Conservation (phyloP, 371 early-diverging fungal genomes). For the Mucor racemosus region DNA sequence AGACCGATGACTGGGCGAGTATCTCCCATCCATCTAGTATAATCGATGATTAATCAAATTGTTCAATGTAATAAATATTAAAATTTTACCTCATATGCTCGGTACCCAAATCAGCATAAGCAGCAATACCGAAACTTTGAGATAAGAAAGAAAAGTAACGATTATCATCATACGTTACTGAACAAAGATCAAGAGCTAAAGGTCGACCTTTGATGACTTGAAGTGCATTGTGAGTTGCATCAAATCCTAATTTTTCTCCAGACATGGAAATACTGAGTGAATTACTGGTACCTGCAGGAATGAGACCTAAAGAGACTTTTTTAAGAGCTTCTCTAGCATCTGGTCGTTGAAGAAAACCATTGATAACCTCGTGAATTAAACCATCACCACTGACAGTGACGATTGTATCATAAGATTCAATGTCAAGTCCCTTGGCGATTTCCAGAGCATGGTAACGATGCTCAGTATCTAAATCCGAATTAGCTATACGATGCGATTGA, state of each 20-base stretch:
- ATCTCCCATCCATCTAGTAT: slow-evolving; percentile 65
- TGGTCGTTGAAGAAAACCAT: slow-evolving; percentile 71
- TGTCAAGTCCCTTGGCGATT: slow-evolving; percentile 62
- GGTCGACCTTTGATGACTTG: slow-evolving; percentile 63
- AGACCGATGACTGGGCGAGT: slow-evolving; percentile 55
- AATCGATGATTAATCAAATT: not conserved
- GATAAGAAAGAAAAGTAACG: slow-evolving; percentile 64
- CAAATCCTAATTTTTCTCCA: slow-evolving; percentile 60
- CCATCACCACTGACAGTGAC: slow-evolving; percentile 83
- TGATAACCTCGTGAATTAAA: slow-evolving; percentile 78
- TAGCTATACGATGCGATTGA: too few relatives aligned
- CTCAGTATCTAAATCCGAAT: slow-evolving; percentile 57
- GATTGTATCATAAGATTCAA: slow-evolving; percentile 61
- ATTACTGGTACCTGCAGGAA: slow-evolving; percentile 71
- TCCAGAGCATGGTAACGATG: slow-evolving; percentile 69
- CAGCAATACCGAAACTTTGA: slow-evolving; percentile 67
- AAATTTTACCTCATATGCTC: slow-evolving; percentile 37
- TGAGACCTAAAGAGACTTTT: slow-evolving; percentile 66
- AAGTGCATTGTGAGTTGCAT: slow-evolving; percentile 54
- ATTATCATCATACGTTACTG: slow-evolving; percentile 56
- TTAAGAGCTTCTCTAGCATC: slow-evolving; percentile 62
- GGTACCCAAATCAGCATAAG: slow-evolving; percentile 67
- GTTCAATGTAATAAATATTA: not conserved
- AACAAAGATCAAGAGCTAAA: slow-evolving; percentile 65
- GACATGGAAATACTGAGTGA: slow-evolving; percentile 58